A percentile compares a stretch with the other conserved stretches of the same genome.
Conservation (phyloP, 768 basidiomycete species). For the Termitomyces sp. region DNA sequence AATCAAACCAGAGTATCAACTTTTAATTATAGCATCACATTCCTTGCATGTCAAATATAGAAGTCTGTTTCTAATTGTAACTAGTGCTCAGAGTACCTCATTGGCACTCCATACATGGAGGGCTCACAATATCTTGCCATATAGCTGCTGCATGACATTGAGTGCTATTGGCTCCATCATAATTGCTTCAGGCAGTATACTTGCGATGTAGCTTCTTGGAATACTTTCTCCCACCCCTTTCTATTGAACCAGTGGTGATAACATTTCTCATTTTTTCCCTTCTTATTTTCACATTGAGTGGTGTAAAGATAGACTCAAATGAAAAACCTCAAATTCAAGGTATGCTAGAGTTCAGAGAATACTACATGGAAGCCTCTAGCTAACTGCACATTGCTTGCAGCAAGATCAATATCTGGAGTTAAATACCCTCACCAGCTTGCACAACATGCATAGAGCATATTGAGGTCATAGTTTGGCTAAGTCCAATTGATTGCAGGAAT, state of each 20-base stretch:
- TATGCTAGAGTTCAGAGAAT: too few relatives aligned
- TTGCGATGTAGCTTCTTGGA: conserved; percentile 56
- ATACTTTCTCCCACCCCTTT: conserved; percentile 40
- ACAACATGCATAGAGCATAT: too few relatives aligned
- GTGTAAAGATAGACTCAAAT: conserved; percentile 34
- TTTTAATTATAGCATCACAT: conserved; percentile 20
- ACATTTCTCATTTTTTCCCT: conserved; percentile 33
- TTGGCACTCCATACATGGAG: conserved; percentile 53
- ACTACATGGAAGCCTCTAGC: too few relatives aligned
- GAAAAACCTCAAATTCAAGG: too few relatives aligned
- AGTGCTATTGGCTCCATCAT: conserved; percentile 54
- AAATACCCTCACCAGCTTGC: too few relatives aligned
- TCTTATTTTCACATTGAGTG: conserved; percentile 28
- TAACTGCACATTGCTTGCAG: too few relatives aligned
- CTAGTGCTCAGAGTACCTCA: too few relatives aligned
- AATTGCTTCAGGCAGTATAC: conserved; percentile 54
- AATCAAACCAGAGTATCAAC: too few relatives aligned
- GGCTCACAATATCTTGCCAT: conserved; percentile 55
- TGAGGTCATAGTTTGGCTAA: too few relatives aligned
- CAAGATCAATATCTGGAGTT: too few relatives aligned
- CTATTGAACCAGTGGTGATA: conserved; percentile 45
- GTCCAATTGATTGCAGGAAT: too few relatives aligned
- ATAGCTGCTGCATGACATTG: conserved; percentile 49
- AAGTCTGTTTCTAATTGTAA: too few relatives aligned
- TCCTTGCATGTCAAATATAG: conserved; percentile 23